Evolutionary conservation across 2,329 filamentous ascomycete genomes (phyloP), one percentile per base, ranked within the genome.

Genomic region (Sphaerulina musiva): DNA sequence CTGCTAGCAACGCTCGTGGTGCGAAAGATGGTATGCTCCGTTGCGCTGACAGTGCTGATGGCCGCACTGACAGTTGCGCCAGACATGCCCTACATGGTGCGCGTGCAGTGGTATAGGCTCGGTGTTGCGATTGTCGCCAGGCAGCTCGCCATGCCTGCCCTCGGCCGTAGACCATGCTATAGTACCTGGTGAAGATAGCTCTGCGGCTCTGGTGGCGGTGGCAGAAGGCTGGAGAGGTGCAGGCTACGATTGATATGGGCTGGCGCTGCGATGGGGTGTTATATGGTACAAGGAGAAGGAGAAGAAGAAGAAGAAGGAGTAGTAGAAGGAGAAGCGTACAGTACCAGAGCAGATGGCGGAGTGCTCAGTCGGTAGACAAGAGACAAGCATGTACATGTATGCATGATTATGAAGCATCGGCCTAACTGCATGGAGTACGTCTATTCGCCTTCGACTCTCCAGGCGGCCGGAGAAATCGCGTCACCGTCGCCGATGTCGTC

Each of bases 141-240:
- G 80, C 81, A 70, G 76, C 74, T 74, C 82, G 80, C 83, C 82
- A 86, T 73, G 81, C 80, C 66, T 84, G 72, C 62, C 78, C 80
- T 71, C 82, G 80, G 66, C 80, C 78, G 74, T 82, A 81, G 69
- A 83, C 76, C 83, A 85, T 86, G 70, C 73, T 78, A 59, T 46
- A 41, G 34, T 38, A n/a, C 34, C 34, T 11, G 34, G 10, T 5
- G 34, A n/a, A 8, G 34, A n/a, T 11, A 38, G 34, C 34, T 38
- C 34, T 38, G 34, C 12, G 34, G 34, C 12, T 38, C 34, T 38
- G 6, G 34, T 9, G 34, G 34, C 10, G 34, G 12, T 38, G 10
- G 34, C 34, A 10, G 34, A 38, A 29, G 26, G 26, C 5, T 29
- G 26, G 26, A 29, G 26, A 1, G 26, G 26, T 29, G 26, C 26